Conservation (phyloP, 129 eudicot species). For the Centaurea solstitialis region DNA sequence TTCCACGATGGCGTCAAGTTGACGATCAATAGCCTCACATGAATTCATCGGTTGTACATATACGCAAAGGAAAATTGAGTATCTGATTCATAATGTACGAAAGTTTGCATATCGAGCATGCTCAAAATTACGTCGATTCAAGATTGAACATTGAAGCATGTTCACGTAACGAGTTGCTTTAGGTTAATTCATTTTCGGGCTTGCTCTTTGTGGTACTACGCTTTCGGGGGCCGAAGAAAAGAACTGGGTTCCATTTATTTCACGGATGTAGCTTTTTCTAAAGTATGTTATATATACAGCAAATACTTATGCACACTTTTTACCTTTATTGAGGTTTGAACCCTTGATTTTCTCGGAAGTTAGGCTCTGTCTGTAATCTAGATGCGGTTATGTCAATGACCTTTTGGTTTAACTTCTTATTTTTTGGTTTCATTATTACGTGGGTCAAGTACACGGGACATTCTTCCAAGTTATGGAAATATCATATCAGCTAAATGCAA, state of each 20-base stretch:
- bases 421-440: not conserved
- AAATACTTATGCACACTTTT: not conserved
- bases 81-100: not conserved
- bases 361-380: too few relatives aligned
- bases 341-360: not conserved
- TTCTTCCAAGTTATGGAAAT: too few relatives aligned
- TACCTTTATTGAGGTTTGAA: not conserved
- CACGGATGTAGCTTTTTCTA: not conserved
- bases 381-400: too few relatives aligned
- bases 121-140: not conserved
- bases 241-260: not conserved
- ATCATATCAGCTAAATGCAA: too few relatives aligned
- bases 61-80: not conserved
- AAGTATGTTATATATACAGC: too few relatives aligned
- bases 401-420: not conserved
- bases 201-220: not conserved
- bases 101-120: not conserved
- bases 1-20: conserved; percentile 67
- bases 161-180: not conserved
- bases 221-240: not conserved
- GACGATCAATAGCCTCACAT: conserved; percentile 60
- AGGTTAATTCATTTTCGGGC: not conserved
- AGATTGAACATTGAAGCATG: not conserved
- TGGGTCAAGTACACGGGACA: too few relatives aligned
- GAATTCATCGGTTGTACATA: conserved; percentile 25